These are phyloP conservation scores for Colletotrichum kahawae DNA, from an alignment of 2,329 filamentous ascomycete genomes.

Conservation along the genomic window DNA sequence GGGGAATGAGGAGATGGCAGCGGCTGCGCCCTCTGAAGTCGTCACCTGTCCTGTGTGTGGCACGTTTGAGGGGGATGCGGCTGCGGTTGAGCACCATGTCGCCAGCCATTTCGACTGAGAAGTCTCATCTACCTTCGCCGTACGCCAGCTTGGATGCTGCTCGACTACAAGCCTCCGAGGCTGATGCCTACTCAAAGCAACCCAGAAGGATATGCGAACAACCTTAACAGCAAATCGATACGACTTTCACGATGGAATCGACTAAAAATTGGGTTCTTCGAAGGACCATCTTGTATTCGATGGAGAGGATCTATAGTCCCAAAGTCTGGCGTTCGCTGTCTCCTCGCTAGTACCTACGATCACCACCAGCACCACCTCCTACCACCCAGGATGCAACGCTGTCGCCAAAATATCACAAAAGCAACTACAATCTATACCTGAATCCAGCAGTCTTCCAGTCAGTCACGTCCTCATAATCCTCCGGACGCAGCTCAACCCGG, in stretches of 20 bases:
- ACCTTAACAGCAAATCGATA: neutral
- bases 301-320: neutral
- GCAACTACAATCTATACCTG: constrained; percentile 50
- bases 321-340: neutral
- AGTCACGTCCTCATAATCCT: constrained; percentile 62
- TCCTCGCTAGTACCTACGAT: neutral
- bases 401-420: neutral
- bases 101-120: constrained; percentile 54
- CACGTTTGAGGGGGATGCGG: constrained; percentile 70
- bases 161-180: fast-evolving
- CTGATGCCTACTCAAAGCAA: fast-evolving
- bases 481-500: constrained; percentile 41
- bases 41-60: constrained; percentile 69
- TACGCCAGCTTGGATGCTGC: fast-evolving
- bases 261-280: too few species aligned
- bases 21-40: constrained; percentile 1
- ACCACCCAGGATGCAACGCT: fast-evolving
- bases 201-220: neutral
- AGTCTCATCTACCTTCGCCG: fast-evolving
- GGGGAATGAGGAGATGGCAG: neutral
- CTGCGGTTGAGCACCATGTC: constrained; percentile 72
- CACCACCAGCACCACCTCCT: neutral
- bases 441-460: constrained; percentile 66
- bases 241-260: fast-evolving
- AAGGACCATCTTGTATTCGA: neutral